phyloP scores from a whole-genome alignment of 352 stramenopile genomes.

The Globisporangium solare region DNA sequence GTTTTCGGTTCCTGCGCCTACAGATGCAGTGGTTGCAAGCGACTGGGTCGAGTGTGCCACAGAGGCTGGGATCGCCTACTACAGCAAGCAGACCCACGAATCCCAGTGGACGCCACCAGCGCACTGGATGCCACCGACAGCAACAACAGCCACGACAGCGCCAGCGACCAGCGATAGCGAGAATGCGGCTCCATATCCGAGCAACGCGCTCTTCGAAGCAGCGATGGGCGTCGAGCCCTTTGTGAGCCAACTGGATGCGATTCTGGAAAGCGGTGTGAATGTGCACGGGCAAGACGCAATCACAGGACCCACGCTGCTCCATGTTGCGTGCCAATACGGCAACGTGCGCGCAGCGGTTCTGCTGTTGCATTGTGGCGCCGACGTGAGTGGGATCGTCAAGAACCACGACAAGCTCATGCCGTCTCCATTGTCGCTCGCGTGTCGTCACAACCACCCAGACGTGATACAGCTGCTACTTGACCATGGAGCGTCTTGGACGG shows the following conservation, averaged over 20 bases:
- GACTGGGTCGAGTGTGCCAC: slow-evolving; percentile 41
- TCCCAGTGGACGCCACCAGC: slow-evolving; percentile 56
- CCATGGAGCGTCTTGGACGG: slow-evolving; percentile 58
- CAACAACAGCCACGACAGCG: not conserved
- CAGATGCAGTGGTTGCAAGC: slow-evolving; percentile 4
- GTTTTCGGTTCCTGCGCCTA: not conserved
- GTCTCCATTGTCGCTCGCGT: slow-evolving; percentile 44
- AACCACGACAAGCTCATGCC: slow-evolving; percentile 2
- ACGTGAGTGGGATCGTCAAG: slow-evolving; percentile 17
- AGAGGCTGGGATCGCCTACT: slow-evolving; percentile 58
- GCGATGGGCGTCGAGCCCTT: slow-evolving; percentile 16
- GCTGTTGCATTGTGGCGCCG: slow-evolving; percentile 49
- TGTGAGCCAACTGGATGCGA: slow-evolving; percentile 24
- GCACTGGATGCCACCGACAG: not conserved
- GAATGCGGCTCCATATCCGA: slow-evolving; percentile 8
- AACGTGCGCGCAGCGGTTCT: slow-evolving; percentile 32
- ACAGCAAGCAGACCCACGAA: slow-evolving; percentile 48
- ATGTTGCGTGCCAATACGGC: slow-evolving; percentile 44
- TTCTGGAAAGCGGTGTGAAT: slow-evolving; percentile 32
- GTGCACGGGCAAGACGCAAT: slow-evolving; percentile 25
- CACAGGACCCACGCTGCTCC: slow-evolving; percentile 36
- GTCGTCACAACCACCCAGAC: slow-evolving; percentile 27
- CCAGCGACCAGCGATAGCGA: too few relatives aligned
- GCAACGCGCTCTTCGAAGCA: slow-evolving; percentile 24
- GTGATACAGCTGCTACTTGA: slow-evolving; percentile 48